Evolutionary conservation across 1,139 yeast genomes (phyloP).

Genomic region (Kluyveromyces sp.): DNA sequence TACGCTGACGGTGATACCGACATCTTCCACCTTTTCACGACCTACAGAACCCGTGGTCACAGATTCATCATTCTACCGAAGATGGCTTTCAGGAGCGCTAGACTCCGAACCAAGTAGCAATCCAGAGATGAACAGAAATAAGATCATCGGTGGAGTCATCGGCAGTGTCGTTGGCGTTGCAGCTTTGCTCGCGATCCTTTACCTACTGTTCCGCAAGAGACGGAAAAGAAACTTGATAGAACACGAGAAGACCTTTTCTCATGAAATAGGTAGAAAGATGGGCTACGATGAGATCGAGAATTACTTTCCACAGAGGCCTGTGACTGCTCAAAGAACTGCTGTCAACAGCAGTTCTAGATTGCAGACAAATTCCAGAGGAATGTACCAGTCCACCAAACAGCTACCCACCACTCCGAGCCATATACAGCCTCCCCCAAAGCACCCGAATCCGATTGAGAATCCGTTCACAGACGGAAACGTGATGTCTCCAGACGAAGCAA

Average conservation of each 20-base stretch:
- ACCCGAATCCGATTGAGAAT: constrained; percentile 11
- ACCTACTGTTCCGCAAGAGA: constrained; percentile 15
- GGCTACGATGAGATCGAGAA: constrained; percentile 6
- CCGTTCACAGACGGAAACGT: constrained; percentile 27
- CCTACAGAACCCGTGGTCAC: constrained; percentile 32
- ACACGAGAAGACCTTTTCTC: constrained; percentile 13
- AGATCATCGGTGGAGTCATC: constrained; percentile 26
- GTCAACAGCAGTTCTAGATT: not conserved
- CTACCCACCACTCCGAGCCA: not conserved
- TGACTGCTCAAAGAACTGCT: no score
- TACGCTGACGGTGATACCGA: constrained; percentile 28
- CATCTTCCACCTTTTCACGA: constrained; percentile 21
- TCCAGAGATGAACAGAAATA: constrained; percentile 11
- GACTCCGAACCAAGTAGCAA: constrained; percentile 8
- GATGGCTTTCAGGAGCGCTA: constrained; percentile 19
- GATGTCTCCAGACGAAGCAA: not conserved
- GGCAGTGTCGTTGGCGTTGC: constrained; percentile 25
- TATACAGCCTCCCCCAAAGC: constrained; percentile 1
- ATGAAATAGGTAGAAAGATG: constrained; percentile 12
- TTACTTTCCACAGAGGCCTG: constrained; percentile 5
- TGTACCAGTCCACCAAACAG: not conserved
- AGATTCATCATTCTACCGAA: constrained; percentile 26
- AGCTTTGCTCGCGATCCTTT: constrained; percentile 14
- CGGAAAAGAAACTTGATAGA: constrained; percentile 11
- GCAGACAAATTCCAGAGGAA: no score